Evolutionary conservation across 495 filamentous ascomycete genomes (phyloP).

Genomic region (Parachaetomium inaequale): DNA sequence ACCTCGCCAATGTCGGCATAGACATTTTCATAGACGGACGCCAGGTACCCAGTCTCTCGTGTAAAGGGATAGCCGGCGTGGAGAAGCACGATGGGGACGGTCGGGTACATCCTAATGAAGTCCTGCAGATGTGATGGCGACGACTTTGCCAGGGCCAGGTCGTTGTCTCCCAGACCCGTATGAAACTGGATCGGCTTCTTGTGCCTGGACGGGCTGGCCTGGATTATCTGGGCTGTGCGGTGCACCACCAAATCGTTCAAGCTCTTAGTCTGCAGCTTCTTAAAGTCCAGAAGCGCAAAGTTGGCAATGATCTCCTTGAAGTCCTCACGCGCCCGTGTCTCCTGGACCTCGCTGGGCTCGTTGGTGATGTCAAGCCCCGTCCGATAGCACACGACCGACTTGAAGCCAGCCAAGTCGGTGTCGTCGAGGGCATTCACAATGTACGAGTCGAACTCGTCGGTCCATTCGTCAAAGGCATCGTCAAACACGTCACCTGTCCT

Average conservation of each 20-base stretch:
- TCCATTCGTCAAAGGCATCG: constrained; percentile 31
- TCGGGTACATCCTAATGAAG: constrained; percentile 65
- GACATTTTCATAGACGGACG: constrained; percentile 74
- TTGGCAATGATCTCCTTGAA: constrained; percentile 34
- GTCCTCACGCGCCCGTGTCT: constrained; percentile 21
- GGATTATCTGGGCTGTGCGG: constrained; percentile 49
- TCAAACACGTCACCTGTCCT: constrained; percentile 24
- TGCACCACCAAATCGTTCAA: constrained; percentile 67
- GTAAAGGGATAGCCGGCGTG: constrained; percentile 86
- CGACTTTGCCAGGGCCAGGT: constrained; percentile 64
- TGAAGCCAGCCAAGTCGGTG: constrained; percentile 74
- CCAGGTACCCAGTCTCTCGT: constrained; percentile 76
- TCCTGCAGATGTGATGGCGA: constrained; percentile 76
- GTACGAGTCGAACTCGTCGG: constrained; percentile 33
- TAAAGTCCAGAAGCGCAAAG: constrained; percentile 21
- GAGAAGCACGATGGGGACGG: constrained; percentile 72
- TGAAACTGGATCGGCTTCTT: constrained; percentile 84
- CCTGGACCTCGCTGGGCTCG: constrained; percentile 25
- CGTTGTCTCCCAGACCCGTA: constrained; percentile 81
- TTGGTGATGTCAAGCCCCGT: constrained; percentile 61
- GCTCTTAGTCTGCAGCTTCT: constrained; percentile 57
- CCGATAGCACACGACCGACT: constrained; percentile 80
- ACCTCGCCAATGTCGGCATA: constrained; percentile 86
- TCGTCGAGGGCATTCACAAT: constrained; percentile 57
- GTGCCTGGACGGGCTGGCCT: constrained; percentile 31